Evolutionary conservation across 257 asterid genomes (phyloP).

Genomic region (Knoxia roxburghii): DNA sequence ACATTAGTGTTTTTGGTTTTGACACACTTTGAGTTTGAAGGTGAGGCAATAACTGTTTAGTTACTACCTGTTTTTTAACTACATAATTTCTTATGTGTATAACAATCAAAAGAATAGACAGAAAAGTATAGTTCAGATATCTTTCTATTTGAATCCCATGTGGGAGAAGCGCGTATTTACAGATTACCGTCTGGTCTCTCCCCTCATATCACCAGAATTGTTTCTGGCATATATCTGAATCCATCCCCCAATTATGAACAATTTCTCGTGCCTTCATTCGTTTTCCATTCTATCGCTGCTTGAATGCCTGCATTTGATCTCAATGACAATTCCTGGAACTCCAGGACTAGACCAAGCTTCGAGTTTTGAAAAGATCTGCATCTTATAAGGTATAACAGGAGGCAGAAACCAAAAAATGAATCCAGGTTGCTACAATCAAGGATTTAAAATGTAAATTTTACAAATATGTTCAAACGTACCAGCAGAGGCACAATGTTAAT

Average conservation of each 20-base stretch:
- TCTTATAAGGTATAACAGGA: not conserved
- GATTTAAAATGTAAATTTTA: not conserved
- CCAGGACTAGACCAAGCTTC: not conserved
- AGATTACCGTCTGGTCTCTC: not conserved
- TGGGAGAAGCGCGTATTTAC: not conserved
- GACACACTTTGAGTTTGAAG: not conserved
- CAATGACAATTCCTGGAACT: not conserved
- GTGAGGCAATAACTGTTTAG: not conserved
- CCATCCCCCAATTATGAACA: not conserved
- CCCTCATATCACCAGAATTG: not conserved
- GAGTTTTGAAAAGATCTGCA: not conserved
- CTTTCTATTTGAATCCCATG: not conserved
- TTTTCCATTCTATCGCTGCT: not conserved
- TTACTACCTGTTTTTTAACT: no score
- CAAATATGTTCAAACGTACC: not conserved
- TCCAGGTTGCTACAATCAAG: not conserved
- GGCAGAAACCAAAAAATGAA: not conserved
- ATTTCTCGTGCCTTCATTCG: not conserved
- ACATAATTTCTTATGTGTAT: not conserved
- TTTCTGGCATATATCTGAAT: not conserved
- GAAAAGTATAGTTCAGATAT: not conserved
- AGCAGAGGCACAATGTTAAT: not conserved
- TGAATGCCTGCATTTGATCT: not conserved
- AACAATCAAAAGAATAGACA: not conserved
- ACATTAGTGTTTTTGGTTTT: not conserved